Base-by-base conservation (phyloP, 2,329 filamentous ascomycete genomes). In the Canariomyces notabilis region DNA sequence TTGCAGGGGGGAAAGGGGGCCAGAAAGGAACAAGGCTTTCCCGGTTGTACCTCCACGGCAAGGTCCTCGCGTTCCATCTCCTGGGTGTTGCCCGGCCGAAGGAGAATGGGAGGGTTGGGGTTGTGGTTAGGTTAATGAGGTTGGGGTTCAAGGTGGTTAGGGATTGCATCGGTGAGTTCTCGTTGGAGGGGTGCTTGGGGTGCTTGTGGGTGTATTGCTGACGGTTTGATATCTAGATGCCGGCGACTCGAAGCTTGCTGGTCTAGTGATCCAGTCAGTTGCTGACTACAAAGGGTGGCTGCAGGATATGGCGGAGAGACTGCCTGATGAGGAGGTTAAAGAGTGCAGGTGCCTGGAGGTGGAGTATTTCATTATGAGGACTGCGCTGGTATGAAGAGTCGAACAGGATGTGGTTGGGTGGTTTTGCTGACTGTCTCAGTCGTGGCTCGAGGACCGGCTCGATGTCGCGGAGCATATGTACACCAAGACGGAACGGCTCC, bases 381-480 rank as follows among this genome's bases (percentile, higher is more conserved):
- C 80, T 31, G 73, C 76, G 23, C 63, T 93, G 64, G 88, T 89
- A 66, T 63, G 73, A 53, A 8, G 31, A 6, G 9, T 11, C 8
- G 3, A 9, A 6, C 2, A 14, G 9, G 18, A n/a, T 9, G 14
- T 40, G 7, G 11, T 20, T 33, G 18, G 19, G 5, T 37, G 7
- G 19, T 50, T 31, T 33, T 34, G 33, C 49, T 57, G 31, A 57
- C 37, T 0, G 8, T 14, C 5, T 26, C 40, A 91, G 87, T 77
- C 83, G 22, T 95, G 84, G 82, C 80, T 82, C 56, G 82, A 89
- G 59, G 73, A 79, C 33, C 78, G 83, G 33, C 71, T 85, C 12
- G 85, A 91, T 47, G 76, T 89, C 38, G 87, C 87, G 21, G 87
- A 95, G 44, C 80, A 88, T 62, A 80, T 93, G 72, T 90, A 84